Conservation (phyloP, 805 yeast genomes). For the Wickerhamomyces ciferrii region DNA sequence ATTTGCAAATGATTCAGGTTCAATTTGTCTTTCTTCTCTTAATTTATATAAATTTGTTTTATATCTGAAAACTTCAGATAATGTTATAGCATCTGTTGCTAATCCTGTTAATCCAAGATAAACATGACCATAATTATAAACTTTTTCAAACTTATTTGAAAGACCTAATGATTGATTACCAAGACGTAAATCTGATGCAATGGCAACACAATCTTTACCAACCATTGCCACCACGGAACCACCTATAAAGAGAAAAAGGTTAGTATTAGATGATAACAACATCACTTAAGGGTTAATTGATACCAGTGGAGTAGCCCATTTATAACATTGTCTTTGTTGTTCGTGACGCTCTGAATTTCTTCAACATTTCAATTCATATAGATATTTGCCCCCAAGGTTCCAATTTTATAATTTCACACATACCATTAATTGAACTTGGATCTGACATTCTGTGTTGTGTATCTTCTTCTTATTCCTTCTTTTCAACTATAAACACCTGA, state of each 20-base stretch:
- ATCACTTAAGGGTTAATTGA: too few relatives aligned
- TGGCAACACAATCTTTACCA: conserved; percentile 97
- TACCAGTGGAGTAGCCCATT: too few relatives aligned
- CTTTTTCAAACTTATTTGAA: conserved; percentile 88
- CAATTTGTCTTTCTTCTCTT: conserved; percentile 86
- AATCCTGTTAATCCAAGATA: conserved; percentile 92
- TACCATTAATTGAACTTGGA: conserved; percentile 73
- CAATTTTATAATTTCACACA: conserved; percentile 19
- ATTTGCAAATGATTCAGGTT: conserved; percentile 91
- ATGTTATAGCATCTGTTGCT: conserved; percentile 88
- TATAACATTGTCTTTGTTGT: too few relatives aligned
- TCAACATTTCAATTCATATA: background rate
- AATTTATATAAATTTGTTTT: conserved; percentile 86
- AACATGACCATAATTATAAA: conserved; percentile 80
- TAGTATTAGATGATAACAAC: too few relatives aligned
- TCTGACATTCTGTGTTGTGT: too few relatives aligned
- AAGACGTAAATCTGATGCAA: conserved; percentile 90
- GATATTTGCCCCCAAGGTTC: background rate
- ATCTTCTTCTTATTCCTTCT: too few relatives aligned
- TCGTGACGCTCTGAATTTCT: background rate
- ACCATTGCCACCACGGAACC: conserved; percentile 99
- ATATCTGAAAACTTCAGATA: conserved; percentile 69
- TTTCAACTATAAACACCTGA: too few relatives aligned
- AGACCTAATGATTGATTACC: conserved; percentile 94
- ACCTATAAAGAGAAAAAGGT: too few relatives aligned